Conservation (phyloP, 495 filamentous ascomycete species). For the Aspergillus cristatus region DNA sequence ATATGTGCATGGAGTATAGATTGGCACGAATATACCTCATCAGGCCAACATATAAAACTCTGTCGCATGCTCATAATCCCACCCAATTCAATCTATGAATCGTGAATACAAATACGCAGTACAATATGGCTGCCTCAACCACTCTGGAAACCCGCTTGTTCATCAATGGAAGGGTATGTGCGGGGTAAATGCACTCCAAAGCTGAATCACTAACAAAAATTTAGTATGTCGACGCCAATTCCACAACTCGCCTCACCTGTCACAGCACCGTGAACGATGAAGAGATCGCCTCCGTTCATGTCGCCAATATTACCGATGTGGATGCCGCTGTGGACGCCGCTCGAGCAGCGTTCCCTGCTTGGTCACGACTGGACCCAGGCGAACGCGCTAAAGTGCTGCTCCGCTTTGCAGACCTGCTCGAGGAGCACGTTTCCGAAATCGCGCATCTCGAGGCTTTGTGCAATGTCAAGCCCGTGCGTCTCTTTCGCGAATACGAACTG, state of each 20-base stretch:
- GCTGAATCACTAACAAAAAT: neutral
- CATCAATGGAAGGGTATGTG: neutral
- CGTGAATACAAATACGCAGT: too few species aligned
- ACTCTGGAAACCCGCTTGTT: neutral
- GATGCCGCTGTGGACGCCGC: conserved; percentile 33
- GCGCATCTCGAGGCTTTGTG: conserved; percentile 1
- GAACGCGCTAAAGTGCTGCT: conserved; percentile 32
- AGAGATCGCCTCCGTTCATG: neutral
- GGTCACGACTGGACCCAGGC: conserved; percentile 22
- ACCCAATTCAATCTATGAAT: too few species aligned
- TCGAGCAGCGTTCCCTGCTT: conserved; percentile 38
- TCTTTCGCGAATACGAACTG: neutral
- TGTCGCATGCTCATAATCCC: too few species aligned
- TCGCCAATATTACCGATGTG: conserved; percentile 1
- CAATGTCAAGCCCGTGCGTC: neutral
- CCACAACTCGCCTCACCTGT: neutral
- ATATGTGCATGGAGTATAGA: too few species aligned
- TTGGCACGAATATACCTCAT: too few species aligned
- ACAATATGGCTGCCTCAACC: neutral
- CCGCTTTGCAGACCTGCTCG: conserved; percentile 14
- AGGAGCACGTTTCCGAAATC: neutral
- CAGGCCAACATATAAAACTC: too few species aligned
- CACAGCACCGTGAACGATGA: neutral
- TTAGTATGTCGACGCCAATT: conserved; percentile 1
- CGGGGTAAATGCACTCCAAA: neutral